Base-by-base conservation (phyloP, 2,329 filamentous ascomycete genomes). In the Aspergillus ibericus region DNA sequence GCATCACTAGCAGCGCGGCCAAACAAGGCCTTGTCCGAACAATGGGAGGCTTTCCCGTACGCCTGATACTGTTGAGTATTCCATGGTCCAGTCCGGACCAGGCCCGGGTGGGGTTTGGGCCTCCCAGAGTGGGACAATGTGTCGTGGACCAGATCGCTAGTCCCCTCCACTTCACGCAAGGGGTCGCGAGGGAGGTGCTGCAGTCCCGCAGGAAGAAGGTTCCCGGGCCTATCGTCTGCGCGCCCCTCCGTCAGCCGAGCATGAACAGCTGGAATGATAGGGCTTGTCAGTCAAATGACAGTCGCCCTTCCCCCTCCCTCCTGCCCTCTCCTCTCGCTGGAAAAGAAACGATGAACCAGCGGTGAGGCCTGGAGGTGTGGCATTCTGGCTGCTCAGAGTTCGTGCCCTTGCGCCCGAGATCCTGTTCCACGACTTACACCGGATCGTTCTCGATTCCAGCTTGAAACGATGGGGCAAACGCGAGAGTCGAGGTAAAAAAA, bases 81-180 rank as follows among this genome's bases (percentile, higher is more conserved):
- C 56, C 36, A 53, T 56, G 46, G 59, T 51, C 59, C 53, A 46
- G 56, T 59, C 51, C 29, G n/a, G 51, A 36, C 42, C 40, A 48
- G 51, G 29, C 40, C 35, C 25, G 18, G 47, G 55, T 58, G 55
- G 56, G 59, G 57, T 61, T 61, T 59, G 56, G 59, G 56, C 55
- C 47, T 38, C 36, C 44, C 35, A 38, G 27, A 59, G 59, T 62
- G 59, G 59, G 57, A 55, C 46, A 59, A 47, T 54, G 55, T 60
- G 55, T 60, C 50, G 42, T 55, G 53, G 46, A 55, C 53, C 29
- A 48, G 44, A 53, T 53, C 49, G 51, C 51, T 61, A 54, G 56
- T 51, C 40, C 18, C 22, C 58, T 60, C 62, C 62, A 59, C 60
- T 49, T 58, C 56, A 64, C 62, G 65, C 65, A 66, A 66, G 65